Conservation (phyloP, 192 early-diverging fungal genomes). For the Lobosporangium transversale region DNA sequence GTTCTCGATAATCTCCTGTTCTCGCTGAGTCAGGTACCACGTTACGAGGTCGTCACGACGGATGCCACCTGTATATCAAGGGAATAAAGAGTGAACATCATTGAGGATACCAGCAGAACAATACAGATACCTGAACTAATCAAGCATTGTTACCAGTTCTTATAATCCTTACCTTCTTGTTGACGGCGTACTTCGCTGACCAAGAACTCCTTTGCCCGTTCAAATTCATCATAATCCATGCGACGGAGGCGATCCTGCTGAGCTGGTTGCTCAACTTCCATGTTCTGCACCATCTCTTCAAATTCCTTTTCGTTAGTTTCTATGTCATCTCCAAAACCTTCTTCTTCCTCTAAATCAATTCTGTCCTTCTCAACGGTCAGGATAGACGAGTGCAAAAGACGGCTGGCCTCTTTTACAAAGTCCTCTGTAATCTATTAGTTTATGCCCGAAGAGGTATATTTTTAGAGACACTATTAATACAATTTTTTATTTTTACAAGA, state of each 20-base stretch:
- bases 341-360: slow-evolving; percentile 69
- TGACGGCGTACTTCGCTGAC: slow-evolving; percentile 44
- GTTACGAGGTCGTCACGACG: slow-evolving; percentile 30
- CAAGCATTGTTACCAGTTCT: too few relatives aligned
- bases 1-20: slow-evolving; percentile 39
- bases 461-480: too few relatives aligned
- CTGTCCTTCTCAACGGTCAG: slow-evolving; percentile 85
- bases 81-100: too few relatives aligned
- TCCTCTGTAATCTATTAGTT: slow-evolving; percentile 66
- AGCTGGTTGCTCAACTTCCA: slow-evolving; percentile 35
- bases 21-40: slow-evolving; percentile 33
- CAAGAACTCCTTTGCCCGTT: slow-evolving; percentile 40
- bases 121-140: too few relatives aligned
- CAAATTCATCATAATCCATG: slow-evolving; percentile 51
- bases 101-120: too few relatives aligned
- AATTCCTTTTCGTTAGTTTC: slow-evolving; percentile 32
- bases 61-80: slow-evolving; percentile 19
- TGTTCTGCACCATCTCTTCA: slow-evolving; percentile 23
- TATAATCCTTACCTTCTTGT: slow-evolving; percentile 40
- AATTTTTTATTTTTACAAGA: too few relatives aligned
- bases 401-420: slow-evolving; percentile 87
- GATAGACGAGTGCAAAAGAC: slow-evolving; percentile 89
- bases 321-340: slow-evolving; percentile 46
- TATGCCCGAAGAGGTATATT: too few relatives aligned
- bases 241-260: slow-evolving; percentile 30